Evolutionary conservation across 768 basidiomycete genomes (phyloP), one percentile per base, ranked within the genome.

Genomic region (Boletales sp.): DNA sequence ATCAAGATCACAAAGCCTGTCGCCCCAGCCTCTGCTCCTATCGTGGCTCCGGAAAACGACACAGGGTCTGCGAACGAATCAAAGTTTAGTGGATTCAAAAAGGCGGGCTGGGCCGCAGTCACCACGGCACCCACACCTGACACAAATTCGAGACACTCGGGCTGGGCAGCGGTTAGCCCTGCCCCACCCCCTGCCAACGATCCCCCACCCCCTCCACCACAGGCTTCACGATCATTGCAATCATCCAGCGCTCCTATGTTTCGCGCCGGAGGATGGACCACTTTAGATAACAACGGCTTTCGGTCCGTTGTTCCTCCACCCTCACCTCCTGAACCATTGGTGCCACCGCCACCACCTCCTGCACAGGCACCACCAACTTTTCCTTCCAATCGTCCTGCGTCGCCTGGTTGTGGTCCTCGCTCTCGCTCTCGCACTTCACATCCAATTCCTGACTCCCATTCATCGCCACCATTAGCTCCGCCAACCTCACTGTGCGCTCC

Each of bases 181-280:
- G 48, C 40, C 31, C 59, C 72, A 4, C 41, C 51, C 34, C 44
- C 46, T 45, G 24, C 24, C 24, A 41, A 43, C 8, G 30, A 47
- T n/a, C 30, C 59, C 54, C 24, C 32, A 39, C 31, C 27, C 46
- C n/a, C 45, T n/a, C 15, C 61, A 38, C 56, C 64, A 3, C 49
- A 55, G 27, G 41, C 57, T 37, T 45, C 55, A 31, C 52, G 51
- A 56, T 57, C 54, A 5, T 50, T 57, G 42, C 38, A 30, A 3
- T 24, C 49, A 53, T 34, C 56, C 51, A 43, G 64, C 10, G 71
- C 76, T 21, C 76, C 82, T 15, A 56, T 70, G 10, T 86, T 85
- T 63, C 74, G 82, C 40, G 72, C 78, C 11, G 84, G 75, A 41
- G 86, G 87, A 15, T 87, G 83, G 80, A 81, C 84, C 9, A 79